phyloP scores from a whole-genome alignment of 768 basidiomycete species.

The Calocera viscosa region DNA sequence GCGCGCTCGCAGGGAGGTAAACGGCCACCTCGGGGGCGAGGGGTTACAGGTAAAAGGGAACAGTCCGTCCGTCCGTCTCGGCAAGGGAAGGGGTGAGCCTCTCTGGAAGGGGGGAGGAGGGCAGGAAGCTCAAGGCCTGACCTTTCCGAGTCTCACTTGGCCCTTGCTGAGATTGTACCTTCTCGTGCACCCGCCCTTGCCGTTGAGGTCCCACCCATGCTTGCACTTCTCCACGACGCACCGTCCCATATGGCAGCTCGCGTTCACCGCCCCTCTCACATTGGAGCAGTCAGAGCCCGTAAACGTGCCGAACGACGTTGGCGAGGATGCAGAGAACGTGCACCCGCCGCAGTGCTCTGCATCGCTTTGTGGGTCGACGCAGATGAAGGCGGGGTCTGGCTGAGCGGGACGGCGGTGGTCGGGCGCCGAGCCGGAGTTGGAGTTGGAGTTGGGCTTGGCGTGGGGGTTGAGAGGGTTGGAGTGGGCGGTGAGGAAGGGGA shows the following conservation, averaged over 20 bases:
- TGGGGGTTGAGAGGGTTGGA: neutral
- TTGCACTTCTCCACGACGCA: neutral
- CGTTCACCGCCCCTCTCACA: neutral
- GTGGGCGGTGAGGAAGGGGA: neutral
- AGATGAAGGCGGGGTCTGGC: neutral
- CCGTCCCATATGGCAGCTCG: neutral
- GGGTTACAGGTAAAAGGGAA: neutral
- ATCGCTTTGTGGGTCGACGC: neutral
- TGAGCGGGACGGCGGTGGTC: neutral
- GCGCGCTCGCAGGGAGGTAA: neutral
- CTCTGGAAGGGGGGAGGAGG: too few relatives aligned
- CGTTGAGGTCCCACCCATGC: conserved; percentile 1
- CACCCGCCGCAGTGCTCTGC: neutral
- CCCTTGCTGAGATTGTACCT: neutral
- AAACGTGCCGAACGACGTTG: neutral
- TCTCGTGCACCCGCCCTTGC: neutral
- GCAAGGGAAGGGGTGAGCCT: too few relatives aligned
- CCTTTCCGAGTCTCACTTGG: neutral
- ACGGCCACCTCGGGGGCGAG: neutral
- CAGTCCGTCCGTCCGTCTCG: neutral
- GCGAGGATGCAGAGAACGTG: neutral
- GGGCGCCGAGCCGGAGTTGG: neutral
- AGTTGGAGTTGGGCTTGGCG: neutral
- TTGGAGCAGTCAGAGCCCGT: neutral
- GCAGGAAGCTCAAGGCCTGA: neutral